Evolutionary conservation across 805 yeast species (phyloP), one percentile per base, ranked within the genome.

Genomic region (Starmerella sirachaensis): DNA sequence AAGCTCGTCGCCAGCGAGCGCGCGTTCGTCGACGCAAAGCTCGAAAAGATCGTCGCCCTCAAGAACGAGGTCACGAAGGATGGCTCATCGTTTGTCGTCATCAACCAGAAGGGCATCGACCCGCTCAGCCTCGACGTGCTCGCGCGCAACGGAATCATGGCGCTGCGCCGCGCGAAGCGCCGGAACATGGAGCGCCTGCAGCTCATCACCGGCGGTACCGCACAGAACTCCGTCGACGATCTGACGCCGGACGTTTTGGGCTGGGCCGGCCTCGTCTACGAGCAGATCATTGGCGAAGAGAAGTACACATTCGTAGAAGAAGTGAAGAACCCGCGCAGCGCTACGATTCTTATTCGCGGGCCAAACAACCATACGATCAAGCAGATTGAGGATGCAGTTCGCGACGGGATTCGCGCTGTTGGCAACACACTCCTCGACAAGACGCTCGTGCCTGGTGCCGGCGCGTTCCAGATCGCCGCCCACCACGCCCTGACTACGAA

Each of bases 151-250:
- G 81, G 80, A 51, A 91, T 91, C 49, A 68, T 91, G 51, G 98
- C 98, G 1, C 69, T 91, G 53, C 78, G 99, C 68, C 76, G 98
- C 57, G 99, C 99, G 30, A 91, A 91, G 68, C 77, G 99, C 68
- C 79, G 99, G 66, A 91, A 91, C 62, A 88, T 91, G 98, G 99
- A 91, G 66, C 77, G 99, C 59, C 69, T 91, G 57, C 99, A 91
- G 63, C 70, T 91, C 43, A 84, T 85, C 37, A 82, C 94, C 46
- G 98, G 96, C 21, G 99, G 98, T 52, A 91, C 80, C 57, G 97
- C 97, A 7, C 96, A 88, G 64, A 91, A 91, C 62, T 79, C 94
- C 11, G 96, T 86, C 31, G 99, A 91, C 55, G 97, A 88, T 58
- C 69, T 91, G 53, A 54, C 78, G 5, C 84, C 93, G 4, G 70